Evolutionary conservation across 495 filamentous ascomycete genomes (phyloP).

Genomic region (Astrocystis sublimbata): DNA sequence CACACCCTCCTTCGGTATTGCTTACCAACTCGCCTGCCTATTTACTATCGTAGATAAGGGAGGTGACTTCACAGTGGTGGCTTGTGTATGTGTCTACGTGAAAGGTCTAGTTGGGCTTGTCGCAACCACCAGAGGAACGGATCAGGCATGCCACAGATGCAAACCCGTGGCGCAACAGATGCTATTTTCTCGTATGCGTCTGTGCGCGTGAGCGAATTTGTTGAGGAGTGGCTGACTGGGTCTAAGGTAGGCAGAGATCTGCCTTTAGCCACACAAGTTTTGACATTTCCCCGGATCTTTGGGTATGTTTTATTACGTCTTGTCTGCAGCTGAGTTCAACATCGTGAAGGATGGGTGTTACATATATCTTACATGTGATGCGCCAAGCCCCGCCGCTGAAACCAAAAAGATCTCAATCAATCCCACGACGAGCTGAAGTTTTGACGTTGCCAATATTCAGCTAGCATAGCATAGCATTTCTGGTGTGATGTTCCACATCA

Average conservation of each 20-base stretch:
- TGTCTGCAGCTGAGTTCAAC: background rate
- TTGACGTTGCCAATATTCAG: background rate
- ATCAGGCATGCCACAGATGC: too few relatives aligned
- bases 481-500: too few relatives aligned
- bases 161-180: background rate
- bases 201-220: background rate
- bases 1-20: background rate
- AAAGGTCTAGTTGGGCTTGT: background rate
- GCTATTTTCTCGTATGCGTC: background rate
- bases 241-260: background rate
- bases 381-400: slow-evolving; percentile 15
- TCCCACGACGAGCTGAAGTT: background rate
- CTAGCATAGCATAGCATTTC: background rate
- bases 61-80: too few relatives aligned
- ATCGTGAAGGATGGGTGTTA: background rate
- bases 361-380: slow-evolving; percentile 12
- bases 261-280: background rate
- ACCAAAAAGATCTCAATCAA: slow-evolving; percentile 2
- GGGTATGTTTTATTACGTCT: background rate
- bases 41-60: background rate
- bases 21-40: background rate
- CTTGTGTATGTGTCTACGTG: background rate
- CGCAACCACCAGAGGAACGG: slow-evolving; percentile 3
- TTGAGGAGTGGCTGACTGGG: background rate
- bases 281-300: background rate